Base-by-base conservation (phyloP, 108 stramenopile species). In the Hondaea fermentalgiana region DNA sequence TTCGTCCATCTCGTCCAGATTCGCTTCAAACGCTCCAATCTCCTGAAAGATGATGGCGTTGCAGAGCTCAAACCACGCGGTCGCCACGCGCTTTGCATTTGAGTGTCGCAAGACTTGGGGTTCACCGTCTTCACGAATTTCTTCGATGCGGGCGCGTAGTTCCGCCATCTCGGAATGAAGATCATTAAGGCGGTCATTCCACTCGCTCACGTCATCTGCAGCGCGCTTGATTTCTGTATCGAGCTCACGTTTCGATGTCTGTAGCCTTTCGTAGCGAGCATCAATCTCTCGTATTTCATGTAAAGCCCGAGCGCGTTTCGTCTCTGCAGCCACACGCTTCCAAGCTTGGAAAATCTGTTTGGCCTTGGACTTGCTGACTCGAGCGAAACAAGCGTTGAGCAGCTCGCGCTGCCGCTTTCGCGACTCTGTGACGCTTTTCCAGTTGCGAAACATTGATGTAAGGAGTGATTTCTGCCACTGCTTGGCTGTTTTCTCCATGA, bases 371-470 rank as follows among this genome's bases (percentile, higher is more conserved):
- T 83, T 83, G 76, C 76, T 83, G 17, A 83, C 76, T 6, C 76
- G 19, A 6, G 45, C 51, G 51, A 83, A 83, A 23, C 76, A 83
- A 53, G 45, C 49, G 51, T 83, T 83, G 25, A 83, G 76, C 4
- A 83, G 76, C 51, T 83, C 76, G 49, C 76, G 76, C 51, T 83
- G 76, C 76, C 49, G 44, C 51, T 35, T 83, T 45, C 76, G 45
- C 25, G 76, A 43, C 6, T 6, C 23, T 21, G 76, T 53, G n/a
- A 12, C 76, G 49, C n/a, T 47, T 45, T 83, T 83, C 76, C 76
- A 83, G 76, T 19, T 23, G n/a, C 76, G 76, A 35, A 83, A 83
- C 76, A 83, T 83, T 14, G n/a, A 25, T 6, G 49, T 83, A 6
- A 83, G 28, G 16, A 83, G 49, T 0, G 76, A 83, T 12, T 53